Conservation (phyloP, 805 yeast genomes). For the Kurtzmaniella fragi region DNA sequence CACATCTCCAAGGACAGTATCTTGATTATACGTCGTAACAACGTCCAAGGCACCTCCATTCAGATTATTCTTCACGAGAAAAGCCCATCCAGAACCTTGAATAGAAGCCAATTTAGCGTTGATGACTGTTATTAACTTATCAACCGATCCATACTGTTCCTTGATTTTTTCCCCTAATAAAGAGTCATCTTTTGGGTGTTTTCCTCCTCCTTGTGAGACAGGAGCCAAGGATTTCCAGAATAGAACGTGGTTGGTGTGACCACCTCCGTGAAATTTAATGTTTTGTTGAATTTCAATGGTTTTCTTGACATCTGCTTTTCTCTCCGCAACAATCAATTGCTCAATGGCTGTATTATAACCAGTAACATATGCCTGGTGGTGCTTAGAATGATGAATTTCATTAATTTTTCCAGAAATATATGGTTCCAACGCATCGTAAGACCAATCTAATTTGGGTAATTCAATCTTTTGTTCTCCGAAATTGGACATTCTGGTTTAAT, state of each 20-base stretch:
- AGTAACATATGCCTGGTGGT: slow-evolving; percentile 46
- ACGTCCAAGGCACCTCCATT: slow-evolving; percentile 40
- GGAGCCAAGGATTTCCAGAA: slow-evolving; percentile 50
- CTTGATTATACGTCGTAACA: slow-evolving; percentile 44
- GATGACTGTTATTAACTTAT: slow-evolving; percentile 35
- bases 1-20: slow-evolving; percentile 40
- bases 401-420: slow-evolving; percentile 42
- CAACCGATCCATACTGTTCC: slow-evolving; percentile 43
- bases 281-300: slow-evolving; percentile 40
- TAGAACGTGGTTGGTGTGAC: slow-evolving; percentile 45
- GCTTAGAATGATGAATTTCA: slow-evolving; percentile 45
- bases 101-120: slow-evolving; percentile 42
- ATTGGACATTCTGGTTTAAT: too few relatives aligned
- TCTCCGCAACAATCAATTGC: slow-evolving; percentile 29
- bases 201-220: slow-evolving; percentile 50
- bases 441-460: slow-evolving; percentile 44
- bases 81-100: slow-evolving; percentile 54
- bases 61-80: slow-evolving; percentile 42
- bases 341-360: slow-evolving; percentile 44
- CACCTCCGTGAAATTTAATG: slow-evolving; percentile 49
- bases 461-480: slow-evolving; percentile 12
- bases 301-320: slow-evolving; percentile 34
- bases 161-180: slow-evolving; percentile 34
- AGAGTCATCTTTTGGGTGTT: slow-evolving; percentile 42
- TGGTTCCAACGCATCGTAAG: slow-evolving; percentile 45